Base-by-base conservation (phyloP, 2,329 filamentous ascomycete genomes). In the Penicillium sp. region DNA sequence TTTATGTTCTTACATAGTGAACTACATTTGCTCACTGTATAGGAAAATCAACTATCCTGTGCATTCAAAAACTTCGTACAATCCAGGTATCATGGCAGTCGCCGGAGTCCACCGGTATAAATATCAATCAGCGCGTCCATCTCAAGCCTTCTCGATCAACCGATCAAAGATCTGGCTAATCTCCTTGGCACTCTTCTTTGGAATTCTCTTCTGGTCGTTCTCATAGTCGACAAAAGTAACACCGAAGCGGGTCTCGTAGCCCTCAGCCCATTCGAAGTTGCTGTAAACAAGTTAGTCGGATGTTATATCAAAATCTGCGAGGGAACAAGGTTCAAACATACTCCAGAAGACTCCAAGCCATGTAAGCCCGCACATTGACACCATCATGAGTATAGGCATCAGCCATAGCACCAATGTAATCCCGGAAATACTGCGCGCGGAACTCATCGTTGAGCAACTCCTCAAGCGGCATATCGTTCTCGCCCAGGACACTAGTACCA, bases 241-340 rank as follows among this genome's bases (percentile, higher is more conserved):
- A 26, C 90, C 90, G 67, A 95, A 95, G 38, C 90, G 83, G 41
- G 90, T 94, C 77, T 90, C 87, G 69, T 93, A 96, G 11, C 90
- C 90, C 72, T 95, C 90, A n/a, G 90, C 89, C 89, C 89, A 93
- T 75, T 93, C 90, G 67, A 93, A 93, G 78, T 93, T 93, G 75
- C 81, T 84, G 66, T 17, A 55, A 31, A 53, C 56, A 47, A 54
- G 50, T 57, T 31, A 61, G 38, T 26, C n/a, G 11, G 16, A 38
- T 5, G 25, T 33, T 25, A 44, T 26, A 37, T 2, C 37, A 28
- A 22, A 25, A 43, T 11, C 8, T 44, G 30, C 19, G 4, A 31
- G 28, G 25, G 10, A 9, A 19, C 16, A 16, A 25, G 9, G 16
- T 5, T 26, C 22, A 17, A 53, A 62, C 62, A 38, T 77, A 85